Percentiles rank a stretch among this genome's conserved stretches.
Evolutionary conservation across 208 protist species (phyloP).

Genomic region (Trypanosoma melophagium): DNA sequence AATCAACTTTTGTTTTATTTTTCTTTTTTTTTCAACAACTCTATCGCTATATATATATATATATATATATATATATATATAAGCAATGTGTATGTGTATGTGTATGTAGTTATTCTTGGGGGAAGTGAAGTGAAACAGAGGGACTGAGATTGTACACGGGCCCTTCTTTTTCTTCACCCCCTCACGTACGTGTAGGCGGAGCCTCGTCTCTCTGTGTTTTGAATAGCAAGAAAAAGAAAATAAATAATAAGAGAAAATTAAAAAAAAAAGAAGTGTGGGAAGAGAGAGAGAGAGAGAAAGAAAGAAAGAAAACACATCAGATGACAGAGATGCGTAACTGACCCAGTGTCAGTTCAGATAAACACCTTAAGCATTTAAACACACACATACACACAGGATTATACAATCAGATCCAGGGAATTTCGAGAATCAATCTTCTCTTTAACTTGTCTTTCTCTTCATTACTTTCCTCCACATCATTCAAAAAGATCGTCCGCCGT

Average conservation of each 20-base stretch:
- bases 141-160: too few species aligned
- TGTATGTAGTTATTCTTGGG: too few species aligned
- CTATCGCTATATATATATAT: too few species aligned
- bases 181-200: background rate
- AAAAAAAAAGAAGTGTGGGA: slow-evolving; percentile 1
- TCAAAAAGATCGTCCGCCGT: slow-evolving; percentile 23
- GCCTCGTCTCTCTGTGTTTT: background rate
- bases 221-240: background rate
- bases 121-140: too few species aligned
- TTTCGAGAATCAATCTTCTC: background rate
- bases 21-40: too few species aligned
- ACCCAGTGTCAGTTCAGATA: background rate
- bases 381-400: background rate
- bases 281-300: slow-evolving; percentile 1
- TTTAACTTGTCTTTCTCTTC: background rate
- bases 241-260: background rate
- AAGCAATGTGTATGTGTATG: too few species aligned
- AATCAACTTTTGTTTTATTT: too few species aligned
- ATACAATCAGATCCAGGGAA: too few species aligned
- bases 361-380: background rate
- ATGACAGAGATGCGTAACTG: background rate
- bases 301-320: background rate
- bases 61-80: too few species aligned
- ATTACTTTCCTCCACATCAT: background rate
- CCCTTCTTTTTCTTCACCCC: too few species aligned